These are phyloP conservation scores for Raphanus sativus DNA, from an alignment of 345 rosid species.

Conservation along the genomic window DNA sequence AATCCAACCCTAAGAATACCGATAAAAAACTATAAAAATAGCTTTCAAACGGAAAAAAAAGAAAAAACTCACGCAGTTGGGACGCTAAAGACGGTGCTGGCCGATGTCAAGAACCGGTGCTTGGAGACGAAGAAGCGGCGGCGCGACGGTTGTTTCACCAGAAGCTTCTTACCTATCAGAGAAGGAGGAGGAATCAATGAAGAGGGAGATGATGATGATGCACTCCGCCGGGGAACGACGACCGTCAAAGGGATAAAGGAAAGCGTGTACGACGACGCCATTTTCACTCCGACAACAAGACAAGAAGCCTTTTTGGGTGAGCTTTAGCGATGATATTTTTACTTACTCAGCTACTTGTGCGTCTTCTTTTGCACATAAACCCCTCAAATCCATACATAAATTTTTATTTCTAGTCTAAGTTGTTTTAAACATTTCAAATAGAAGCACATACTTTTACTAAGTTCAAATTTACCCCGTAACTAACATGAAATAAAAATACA, in stretches of 20 bases:
- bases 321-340: neutral
- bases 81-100: constrained; percentile 58
- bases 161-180: constrained; percentile 49
- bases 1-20: constrained; percentile 20
- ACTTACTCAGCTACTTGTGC: neutral
- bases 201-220: constrained; percentile 21
- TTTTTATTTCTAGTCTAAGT: neutral
- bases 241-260: constrained; percentile 48
- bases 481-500: neutral
- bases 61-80: constrained; percentile 54
- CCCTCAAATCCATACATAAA: neutral
- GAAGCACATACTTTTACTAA: neutral
- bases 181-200: constrained; percentile 39
- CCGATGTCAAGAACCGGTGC: constrained; percentile 40
- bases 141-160: constrained; percentile 35
- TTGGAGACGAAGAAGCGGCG: constrained; percentile 38
- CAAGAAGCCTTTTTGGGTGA: neutral
- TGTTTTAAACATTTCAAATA: neutral
- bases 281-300: constrained; percentile 18
- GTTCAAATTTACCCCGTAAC: neutral
- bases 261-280: constrained; percentile 57
- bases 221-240: constrained; percentile 9
- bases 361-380: neutral
- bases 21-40: neutral
- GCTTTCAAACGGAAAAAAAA: neutral